phyloP scores from a whole-genome alignment of 108 stramenopile genomes.

The Cyclostephanos tholiformis region DNA sequence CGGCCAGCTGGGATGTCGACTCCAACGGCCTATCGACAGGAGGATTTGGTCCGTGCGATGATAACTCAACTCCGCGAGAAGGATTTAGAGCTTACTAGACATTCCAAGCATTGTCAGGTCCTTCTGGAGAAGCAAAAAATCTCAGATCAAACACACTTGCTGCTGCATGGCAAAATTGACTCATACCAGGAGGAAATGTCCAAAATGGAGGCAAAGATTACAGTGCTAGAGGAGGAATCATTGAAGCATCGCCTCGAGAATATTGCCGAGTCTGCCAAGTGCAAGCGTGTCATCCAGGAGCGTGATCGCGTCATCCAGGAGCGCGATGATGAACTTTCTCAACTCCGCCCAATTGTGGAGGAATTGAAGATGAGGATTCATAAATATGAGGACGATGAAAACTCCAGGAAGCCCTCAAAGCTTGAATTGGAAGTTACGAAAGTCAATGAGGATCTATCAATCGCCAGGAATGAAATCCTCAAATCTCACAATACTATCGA shows the following conservation, averaged over 20 bases:
- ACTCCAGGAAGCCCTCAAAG: background rate
- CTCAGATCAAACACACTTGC: slow-evolving; percentile 18
- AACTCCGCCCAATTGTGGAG: slow-evolving; percentile 12
- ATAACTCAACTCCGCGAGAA: slow-evolving; percentile 39
- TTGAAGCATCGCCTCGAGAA: slow-evolving; percentile 22
- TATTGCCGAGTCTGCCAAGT: slow-evolving; percentile 8
- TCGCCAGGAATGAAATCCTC: slow-evolving; percentile 1
- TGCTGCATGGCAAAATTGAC: slow-evolving; percentile 8
- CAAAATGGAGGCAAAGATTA: slow-evolving; percentile 27
- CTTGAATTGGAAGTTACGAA: slow-evolving; percentile 19
- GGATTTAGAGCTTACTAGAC: slow-evolving; percentile 29
- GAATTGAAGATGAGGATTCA: slow-evolving; percentile 1
- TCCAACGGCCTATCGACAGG: slow-evolving; percentile 18
- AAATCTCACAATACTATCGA: slow-evolving; percentile 14
- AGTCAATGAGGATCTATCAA: slow-evolving; percentile 4
- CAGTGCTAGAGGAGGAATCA: slow-evolving; percentile 20
- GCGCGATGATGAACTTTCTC: slow-evolving; percentile 29
- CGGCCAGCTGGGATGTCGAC: too few species aligned
- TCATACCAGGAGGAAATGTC: slow-evolving; percentile 10
- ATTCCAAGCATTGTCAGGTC: slow-evolving; percentile 17
- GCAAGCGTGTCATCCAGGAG: slow-evolving; percentile 12
- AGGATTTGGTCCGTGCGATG: slow-evolving; percentile 36
- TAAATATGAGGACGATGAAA: slow-evolving; percentile 6
- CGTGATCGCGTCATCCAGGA: slow-evolving; percentile 22
- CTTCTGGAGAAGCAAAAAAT: slow-evolving; percentile 13